phyloP scores from a whole-genome alignment of 306 rosid species.

The cucumber (Cucumis sativus) region DNA sequence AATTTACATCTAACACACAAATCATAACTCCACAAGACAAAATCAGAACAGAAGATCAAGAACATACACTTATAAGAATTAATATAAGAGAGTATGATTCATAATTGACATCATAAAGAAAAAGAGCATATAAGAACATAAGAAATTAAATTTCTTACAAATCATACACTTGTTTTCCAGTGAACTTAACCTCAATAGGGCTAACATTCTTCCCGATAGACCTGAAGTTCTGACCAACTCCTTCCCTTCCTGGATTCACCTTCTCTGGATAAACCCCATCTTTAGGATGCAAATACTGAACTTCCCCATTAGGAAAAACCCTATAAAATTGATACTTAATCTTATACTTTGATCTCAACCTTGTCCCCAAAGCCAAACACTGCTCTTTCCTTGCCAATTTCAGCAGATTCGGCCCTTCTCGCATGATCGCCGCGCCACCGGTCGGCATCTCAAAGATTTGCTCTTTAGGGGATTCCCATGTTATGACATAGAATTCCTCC shows the following conservation, averaged over 20 bases:
- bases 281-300: conserved; percentile 91
- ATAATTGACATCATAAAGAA: not conserved
- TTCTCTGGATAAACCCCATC: conserved; percentile 98
- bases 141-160: conserved; percentile 17
- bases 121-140: not conserved
- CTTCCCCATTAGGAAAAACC: conserved; percentile 96
- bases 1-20: not conserved
- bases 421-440: conserved; percentile 97
- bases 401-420: conserved; percentile 77
- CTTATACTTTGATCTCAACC: conserved; percentile 92
- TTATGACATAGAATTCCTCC: conserved; percentile 88
- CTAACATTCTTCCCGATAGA: conserved; percentile 84
- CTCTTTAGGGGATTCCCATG: conserved; percentile 89
- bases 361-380: conserved; percentile 92
- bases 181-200: conserved; percentile 95
- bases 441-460: conserved; percentile 99
- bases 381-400: conserved; percentile 92
- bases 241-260: conserved; percentile 89
- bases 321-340: conserved; percentile 92
- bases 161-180: conserved; percentile 82
- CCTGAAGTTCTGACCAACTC: conserved; percentile 78
- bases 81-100: not conserved
- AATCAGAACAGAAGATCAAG: not conserved
- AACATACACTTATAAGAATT: not conserved
- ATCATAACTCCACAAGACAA: not conserved